These are phyloP conservation scores for Capronia epimyces DNA, from an alignment of 2,329 filamentous ascomycete species.

Conservation along the genomic window DNA sequence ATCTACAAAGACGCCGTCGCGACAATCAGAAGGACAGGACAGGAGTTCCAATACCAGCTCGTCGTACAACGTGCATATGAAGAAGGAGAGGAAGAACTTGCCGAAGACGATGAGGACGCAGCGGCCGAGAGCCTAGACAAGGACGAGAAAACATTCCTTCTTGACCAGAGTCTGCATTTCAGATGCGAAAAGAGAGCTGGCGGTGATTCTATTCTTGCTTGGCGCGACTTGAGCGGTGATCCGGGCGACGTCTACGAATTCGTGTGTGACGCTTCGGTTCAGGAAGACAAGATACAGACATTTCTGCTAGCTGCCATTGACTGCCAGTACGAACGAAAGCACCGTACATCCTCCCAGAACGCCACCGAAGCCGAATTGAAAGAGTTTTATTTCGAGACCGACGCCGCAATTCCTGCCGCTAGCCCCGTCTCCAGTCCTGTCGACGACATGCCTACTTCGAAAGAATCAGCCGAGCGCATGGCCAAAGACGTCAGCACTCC, in stretches of 20 bases:
- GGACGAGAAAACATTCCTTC: slow-evolving; percentile 94
- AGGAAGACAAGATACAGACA: slow-evolving; percentile 64
- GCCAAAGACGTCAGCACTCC: slow-evolving; percentile 42
- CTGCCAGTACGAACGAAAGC: slow-evolving; percentile 98
- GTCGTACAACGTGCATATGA: slow-evolving; percentile 95
- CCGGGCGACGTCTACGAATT: slow-evolving; percentile 95
- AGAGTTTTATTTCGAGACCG: slow-evolving; percentile 71
- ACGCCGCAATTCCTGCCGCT: slow-evolving; percentile 56
- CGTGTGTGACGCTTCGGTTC: slow-evolving; percentile 74
- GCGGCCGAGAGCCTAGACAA: slow-evolving; percentile 76
- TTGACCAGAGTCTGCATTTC: slow-evolving; percentile 88
- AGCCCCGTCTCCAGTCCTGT: slow-evolving; percentile 52
- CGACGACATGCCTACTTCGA: slow-evolving; percentile 35
- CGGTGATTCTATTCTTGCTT: slow-evolving; percentile 82
- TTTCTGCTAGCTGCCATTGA: slow-evolving; percentile 80
- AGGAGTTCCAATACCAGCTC: slow-evolving; percentile 95
- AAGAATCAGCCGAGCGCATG: slow-evolving; percentile 42
- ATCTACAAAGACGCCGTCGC: slow-evolving; percentile 97
- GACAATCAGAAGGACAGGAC: slow-evolving; percentile 83
- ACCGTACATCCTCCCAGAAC: slow-evolving; percentile 69
- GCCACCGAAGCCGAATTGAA: slow-evolving; percentile 75
- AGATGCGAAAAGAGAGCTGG: slow-evolving; percentile 74
- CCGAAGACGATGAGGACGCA: slow-evolving; percentile 81
- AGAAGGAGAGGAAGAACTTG: slow-evolving; percentile 90
- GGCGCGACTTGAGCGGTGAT: slow-evolving; percentile 92